Conservation (phyloP, 257 asterid species). For the Ehretia macrophylla region DNA sequence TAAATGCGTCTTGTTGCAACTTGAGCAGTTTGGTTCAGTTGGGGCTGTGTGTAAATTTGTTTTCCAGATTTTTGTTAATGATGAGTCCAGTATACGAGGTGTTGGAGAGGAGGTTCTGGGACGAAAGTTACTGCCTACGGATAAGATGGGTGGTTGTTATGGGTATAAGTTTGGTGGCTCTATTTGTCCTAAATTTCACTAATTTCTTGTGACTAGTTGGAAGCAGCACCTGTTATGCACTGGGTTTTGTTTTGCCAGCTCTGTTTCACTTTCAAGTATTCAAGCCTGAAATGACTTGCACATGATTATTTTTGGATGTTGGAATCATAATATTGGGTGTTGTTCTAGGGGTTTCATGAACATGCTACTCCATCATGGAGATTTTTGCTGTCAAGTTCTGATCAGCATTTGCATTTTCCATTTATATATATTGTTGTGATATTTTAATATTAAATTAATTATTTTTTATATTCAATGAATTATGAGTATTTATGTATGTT, state of each 20-base stretch:
- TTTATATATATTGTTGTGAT: too few species aligned
- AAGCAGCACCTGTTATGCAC: slow-evolving; percentile 20
- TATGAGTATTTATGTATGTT: too few species aligned
- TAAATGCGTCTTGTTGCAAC: too few species aligned
- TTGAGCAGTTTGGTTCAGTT: slow-evolving; percentile 18
- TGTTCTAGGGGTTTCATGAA: slow-evolving; percentile 16
- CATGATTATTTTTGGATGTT: slow-evolving; percentile 9
- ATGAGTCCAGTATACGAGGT: slow-evolving; percentile 26
- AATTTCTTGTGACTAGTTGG: slow-evolving; percentile 29
- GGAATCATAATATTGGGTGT: slow-evolving; percentile 14
- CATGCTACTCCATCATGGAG: slow-evolving; percentile 22
- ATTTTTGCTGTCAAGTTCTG: slow-evolving; percentile 1
- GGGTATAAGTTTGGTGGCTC: slow-evolving; percentile 13
- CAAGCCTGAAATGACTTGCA: slow-evolving; percentile 16
- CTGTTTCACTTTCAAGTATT: slow-evolving; percentile 20
- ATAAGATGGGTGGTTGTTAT: slow-evolving; percentile 25
- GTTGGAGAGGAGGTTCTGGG: slow-evolving; percentile 22
- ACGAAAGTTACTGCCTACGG: slow-evolving; percentile 20
- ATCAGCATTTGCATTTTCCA: too few species aligned
- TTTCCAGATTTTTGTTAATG: slow-evolving; percentile 25
- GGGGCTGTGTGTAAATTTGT: slow-evolving; percentile 25
- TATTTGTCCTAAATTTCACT: slow-evolving; percentile 20
- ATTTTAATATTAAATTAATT: too few species aligned
- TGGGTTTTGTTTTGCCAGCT: slow-evolving; percentile 27
- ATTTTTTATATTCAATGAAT: too few species aligned